phyloP scores from a whole-genome alignment of 768 basidiomycete species.

The Tylopilus vinaceipallidus region DNA sequence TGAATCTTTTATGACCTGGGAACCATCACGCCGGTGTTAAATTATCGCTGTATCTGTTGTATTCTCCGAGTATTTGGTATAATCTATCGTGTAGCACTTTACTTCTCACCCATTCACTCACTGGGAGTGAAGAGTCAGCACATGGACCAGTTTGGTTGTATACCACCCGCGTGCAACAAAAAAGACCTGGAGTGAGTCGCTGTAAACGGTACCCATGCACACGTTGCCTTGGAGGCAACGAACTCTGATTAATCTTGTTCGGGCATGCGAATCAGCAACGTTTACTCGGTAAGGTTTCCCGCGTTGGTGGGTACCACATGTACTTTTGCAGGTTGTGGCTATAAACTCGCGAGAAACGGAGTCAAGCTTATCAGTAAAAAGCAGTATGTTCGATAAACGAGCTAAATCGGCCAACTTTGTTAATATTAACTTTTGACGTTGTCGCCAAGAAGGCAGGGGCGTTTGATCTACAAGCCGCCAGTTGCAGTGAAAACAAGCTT shows the following conservation, averaged over 20 bases:
- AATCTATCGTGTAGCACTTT: background rate
- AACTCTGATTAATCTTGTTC: background rate
- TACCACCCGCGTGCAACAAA: constrained; percentile 3
- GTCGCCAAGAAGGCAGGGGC: constrained; percentile 1
- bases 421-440: constrained; percentile 12
- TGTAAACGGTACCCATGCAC: background rate
- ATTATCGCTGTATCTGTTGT: background rate
- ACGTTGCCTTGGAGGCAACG: background rate
- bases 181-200: background rate
- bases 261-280: background rate
- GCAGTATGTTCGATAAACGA: constrained; percentile 5
- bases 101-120: background rate
- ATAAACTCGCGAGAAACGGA: background rate
- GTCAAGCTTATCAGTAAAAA: background rate
- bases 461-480: background rate
- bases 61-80: background rate
- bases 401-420: background rate
- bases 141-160: background rate
- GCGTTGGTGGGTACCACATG: background rate
- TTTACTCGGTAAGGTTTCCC: background rate
- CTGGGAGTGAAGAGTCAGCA: too few species aligned
- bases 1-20: constrained; percentile 64
- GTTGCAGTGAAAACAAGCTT: background rate
- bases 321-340: background rate
- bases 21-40: constrained; percentile 42